Evolutionary conservation across 2,329 filamentous ascomycete species (phyloP).

Genomic region (Pestalotiopsis fici): DNA sequence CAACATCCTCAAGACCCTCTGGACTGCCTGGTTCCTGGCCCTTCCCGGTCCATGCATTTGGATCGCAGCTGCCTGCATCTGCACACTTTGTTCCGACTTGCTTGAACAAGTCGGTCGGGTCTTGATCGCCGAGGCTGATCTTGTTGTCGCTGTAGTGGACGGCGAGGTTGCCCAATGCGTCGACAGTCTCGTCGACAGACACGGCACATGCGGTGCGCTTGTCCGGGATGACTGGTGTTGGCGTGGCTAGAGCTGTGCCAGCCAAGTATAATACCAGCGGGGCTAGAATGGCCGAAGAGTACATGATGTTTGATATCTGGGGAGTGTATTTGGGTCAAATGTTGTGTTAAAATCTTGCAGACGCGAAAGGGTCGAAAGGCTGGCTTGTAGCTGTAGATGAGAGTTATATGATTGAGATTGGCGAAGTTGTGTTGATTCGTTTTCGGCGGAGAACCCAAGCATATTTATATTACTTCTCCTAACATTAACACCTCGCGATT

Average conservation of each 20-base stretch:
- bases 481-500: not conserved
- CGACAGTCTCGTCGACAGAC: not conserved
- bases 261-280: not conserved
- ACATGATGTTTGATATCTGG: not conserved
- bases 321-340: not conserved
- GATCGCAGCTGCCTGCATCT: not conserved
- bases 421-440: not conserved
- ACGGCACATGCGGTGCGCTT: not conserved
- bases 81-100: not conserved
- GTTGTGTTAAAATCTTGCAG: not conserved
- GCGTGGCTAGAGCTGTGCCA: not conserved
- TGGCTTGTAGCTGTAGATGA: not conserved
- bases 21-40: not conserved
- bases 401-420: not conserved
- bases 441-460: not conserved
- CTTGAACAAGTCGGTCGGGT: not conserved
- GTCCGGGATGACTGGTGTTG: not conserved
- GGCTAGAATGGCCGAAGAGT: not conserved
- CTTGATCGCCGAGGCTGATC: not conserved
- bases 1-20: not conserved
- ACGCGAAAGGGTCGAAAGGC: not conserved
- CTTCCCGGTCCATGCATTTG: not conserved
- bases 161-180: not conserved
- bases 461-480: not conserved
- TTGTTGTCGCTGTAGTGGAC: not conserved